phyloP scores from a whole-genome alignment of 1,284 basidiomycete species.

The Puccinia coronata region DNA sequence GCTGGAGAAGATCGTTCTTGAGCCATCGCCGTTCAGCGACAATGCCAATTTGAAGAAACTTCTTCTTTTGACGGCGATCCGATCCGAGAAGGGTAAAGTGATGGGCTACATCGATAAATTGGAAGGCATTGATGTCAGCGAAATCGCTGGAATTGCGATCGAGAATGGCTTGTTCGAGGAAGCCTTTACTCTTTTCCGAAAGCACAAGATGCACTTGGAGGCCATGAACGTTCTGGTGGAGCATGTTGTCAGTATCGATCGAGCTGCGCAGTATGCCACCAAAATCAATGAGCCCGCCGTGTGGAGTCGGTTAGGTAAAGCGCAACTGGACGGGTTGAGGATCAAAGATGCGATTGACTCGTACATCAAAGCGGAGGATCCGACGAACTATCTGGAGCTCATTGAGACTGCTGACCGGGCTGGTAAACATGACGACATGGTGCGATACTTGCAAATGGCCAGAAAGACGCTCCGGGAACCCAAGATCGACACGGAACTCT shows the following conservation, averaged over 20 bases:
- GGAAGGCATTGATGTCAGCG: conserved; percentile 87
- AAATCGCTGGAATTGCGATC: conserved; percentile 95
- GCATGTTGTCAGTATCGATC: conserved; percentile 96
- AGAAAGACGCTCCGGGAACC: conserved; percentile 95
- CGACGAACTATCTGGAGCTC: conserved; percentile 91
- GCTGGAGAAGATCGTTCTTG: conserved; percentile 97
- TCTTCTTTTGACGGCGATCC: conserved; percentile 90
- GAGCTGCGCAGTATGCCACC: conserved; percentile 91
- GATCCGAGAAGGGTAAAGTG: conserved; percentile 97
- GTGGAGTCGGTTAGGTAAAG: conserved; percentile 96
- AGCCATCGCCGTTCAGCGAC: conserved; percentile 95
- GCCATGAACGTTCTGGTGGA: conserved; percentile 98
- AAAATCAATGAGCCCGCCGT: conserved; percentile 96
- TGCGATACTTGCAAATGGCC: conserved; percentile 98
- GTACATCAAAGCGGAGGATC: conserved; percentile 98
- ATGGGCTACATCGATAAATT: conserved; percentile 98
- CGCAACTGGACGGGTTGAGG: conserved; percentile 96
- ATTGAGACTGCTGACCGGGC: conserved; percentile 95
- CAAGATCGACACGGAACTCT: conserved; percentile 95
- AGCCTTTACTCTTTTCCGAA: conserved; percentile 93
- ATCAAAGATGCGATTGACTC: conserved; percentile 99
- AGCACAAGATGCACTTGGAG: conserved; percentile 86
- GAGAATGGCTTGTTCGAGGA: conserved; percentile 96
- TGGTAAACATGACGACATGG: conserved; percentile 97
- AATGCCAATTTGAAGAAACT: conserved; percentile 95